Percentiles rank a stretch among this genome's conserved stretches.
Conservation (phyloP, 495 filamentous ascomycete genomes). For the Monascus purpureus region DNA sequence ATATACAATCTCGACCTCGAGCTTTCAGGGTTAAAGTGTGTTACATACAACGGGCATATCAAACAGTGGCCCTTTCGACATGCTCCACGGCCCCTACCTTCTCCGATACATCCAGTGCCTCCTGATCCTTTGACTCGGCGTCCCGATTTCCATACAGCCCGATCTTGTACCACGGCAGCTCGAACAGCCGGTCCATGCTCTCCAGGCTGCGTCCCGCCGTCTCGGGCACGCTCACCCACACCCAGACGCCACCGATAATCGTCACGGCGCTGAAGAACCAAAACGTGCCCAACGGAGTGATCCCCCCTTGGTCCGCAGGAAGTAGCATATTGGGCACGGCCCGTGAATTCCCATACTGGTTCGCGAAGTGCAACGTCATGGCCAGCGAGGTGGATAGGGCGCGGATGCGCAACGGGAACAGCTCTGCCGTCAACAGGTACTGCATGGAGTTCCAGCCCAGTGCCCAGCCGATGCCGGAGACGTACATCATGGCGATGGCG, state of each 20-base stretch:
- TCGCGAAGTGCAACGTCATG: slow-evolving; percentile 52
- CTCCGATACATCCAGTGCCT: no score
- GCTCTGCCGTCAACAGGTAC: slow-evolving; percentile 60
- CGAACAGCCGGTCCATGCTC: slow-evolving; percentile 55
- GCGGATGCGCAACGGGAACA: slow-evolving; percentile 50
- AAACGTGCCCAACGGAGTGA: slow-evolving; percentile 43
- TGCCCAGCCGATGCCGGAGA: slow-evolving; percentile 55
- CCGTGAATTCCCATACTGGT: slow-evolving; percentile 55
- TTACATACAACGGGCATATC: no score
- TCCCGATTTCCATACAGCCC: slow-evolving; percentile 44
- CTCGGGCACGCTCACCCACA: slow-evolving; percentile 37
- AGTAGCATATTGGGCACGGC: slow-evolving; percentile 40
- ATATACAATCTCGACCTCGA: no score
- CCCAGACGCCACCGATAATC: slow-evolving; percentile 41
- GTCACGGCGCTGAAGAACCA: slow-evolving; percentile 55
- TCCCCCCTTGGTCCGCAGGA: slow-evolving; percentile 30
- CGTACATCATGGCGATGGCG: slow-evolving; percentile 52
- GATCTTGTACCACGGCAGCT: slow-evolving; percentile 51
- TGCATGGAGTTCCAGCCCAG: slow-evolving; percentile 66
- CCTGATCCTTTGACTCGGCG: no score
- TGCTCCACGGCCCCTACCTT: no score
- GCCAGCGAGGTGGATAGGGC: slow-evolving; percentile 26
- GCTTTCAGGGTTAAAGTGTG: no score
- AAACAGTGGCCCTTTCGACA: no score
- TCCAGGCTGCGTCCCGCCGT: slow-evolving; percentile 27